Evolutionary conservation across 768 basidiomycete species (phyloP).

Genomic region (Boletus barrowsii): DNA sequence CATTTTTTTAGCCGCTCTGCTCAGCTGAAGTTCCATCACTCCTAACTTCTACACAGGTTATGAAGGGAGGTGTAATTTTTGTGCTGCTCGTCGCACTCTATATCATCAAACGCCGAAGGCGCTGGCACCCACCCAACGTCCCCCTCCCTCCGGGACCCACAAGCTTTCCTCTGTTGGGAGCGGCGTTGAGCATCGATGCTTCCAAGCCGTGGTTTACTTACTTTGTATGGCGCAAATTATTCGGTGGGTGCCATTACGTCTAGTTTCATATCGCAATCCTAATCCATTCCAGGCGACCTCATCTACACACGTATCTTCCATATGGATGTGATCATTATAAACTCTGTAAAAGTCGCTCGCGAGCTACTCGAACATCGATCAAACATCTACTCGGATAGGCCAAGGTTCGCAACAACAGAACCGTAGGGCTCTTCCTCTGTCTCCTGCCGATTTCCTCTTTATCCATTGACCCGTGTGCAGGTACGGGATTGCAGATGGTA

Average conservation of each 20-base stretch:
- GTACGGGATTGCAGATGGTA: constrained; percentile 35
- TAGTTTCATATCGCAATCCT: not conserved
- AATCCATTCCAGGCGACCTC: constrained; percentile 18
- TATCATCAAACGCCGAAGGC: constrained; percentile 2
- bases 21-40: no score
- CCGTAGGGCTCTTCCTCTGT: constrained; percentile 11
- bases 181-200: constrained; percentile 23
- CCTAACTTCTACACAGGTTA: not conserved
- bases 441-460: not conserved
- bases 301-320: constrained; percentile 20
- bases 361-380: constrained; percentile 31
- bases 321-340: constrained; percentile 27
- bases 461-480: constrained; percentile 4
- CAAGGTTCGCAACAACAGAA: constrained; percentile 21
- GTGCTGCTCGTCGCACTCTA: constrained; percentile 14
- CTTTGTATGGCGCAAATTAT: constrained; percentile 29
- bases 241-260: constrained; percentile 10
- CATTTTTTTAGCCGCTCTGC: no score
- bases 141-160: constrained; percentile 51
- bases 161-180: constrained; percentile 37
- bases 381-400: constrained; percentile 34
- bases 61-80: constrained; percentile 2
- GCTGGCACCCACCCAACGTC: not conserved
- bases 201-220: constrained; percentile 34
- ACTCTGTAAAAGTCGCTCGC: constrained; percentile 23